Base-by-base conservation (phyloP, 148 eudicot genomes). In the Persicaria tinctoria region DNA sequence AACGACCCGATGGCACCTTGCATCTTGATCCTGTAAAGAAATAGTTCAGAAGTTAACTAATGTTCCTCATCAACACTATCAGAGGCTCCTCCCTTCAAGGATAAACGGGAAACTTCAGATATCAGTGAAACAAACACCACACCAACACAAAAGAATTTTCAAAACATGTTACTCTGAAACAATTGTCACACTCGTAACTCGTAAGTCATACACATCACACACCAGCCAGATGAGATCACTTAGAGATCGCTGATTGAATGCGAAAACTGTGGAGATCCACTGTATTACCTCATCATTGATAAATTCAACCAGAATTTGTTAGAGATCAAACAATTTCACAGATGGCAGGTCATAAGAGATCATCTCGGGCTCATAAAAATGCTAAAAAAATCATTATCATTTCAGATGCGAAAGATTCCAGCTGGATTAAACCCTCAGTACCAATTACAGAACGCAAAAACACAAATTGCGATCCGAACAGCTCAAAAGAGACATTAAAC, bases 1-100 rank as follows among this genome's bases (percentile, higher is more conserved):
- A 92, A 78, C 46, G 93, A 79, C 78, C 80, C 83, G 63, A 89
- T 84, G 76, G 88, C 88, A 41, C 96, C 92, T 87, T 83, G 92
- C 97, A 95, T 95, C 48, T 48, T 70, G 70, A 41, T 44, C 50
- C 54, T 66, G 38, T 0, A 76, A 60, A 72, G 8, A 66, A 66
- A 66, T 4, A 66, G 48, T 66, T 41, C 5, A 64, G 5, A 46
- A 64, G 6, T 38, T 32, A 41, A 7, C 12, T 63, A 38, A 27
- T 5, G 5, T 44, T 10, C 68, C 11, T 63, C 68, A 63, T 63
- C 68, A 27, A 9, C 41, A 11, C 68, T 9, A 27, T 5, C 45
- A 63, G 41, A 63, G 68, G 10, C 20, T 18, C 8, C 62, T 18
- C 8, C 63, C 20, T 18, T 17, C 27, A 18, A 57, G 10, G 63